Conservation (phyloP, 106 monocot species). For the Phalaenopsis equestris region DNA sequence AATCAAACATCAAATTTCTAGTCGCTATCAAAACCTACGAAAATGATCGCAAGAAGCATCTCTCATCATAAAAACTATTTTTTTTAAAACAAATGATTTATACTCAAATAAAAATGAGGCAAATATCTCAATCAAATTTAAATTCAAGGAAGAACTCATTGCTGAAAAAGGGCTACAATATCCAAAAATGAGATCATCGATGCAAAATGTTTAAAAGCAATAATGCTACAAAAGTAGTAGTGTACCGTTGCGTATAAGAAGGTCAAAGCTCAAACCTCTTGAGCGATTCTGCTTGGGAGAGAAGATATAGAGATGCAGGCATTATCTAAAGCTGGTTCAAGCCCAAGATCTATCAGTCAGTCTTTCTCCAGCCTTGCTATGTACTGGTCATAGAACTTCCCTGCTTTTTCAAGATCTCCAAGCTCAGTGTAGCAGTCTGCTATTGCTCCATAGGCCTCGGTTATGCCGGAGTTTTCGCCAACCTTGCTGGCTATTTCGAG, state of each 20-base stretch:
- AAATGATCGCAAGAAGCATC: too few relatives aligned
- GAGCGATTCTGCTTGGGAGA: background rate
- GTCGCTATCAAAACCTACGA: too few relatives aligned
- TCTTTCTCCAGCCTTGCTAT: slow-evolving; percentile 56
- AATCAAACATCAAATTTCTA: too few relatives aligned
- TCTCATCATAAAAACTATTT: too few relatives aligned
- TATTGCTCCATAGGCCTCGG: slow-evolving; percentile 78
- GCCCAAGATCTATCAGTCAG: background rate
- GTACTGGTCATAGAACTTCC: slow-evolving; percentile 72
- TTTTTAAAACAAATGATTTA: too few relatives aligned
- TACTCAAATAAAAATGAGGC: too few relatives aligned
- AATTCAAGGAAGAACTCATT: too few relatives aligned
- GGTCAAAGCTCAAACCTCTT: background rate
- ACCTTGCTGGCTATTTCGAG: slow-evolving; percentile 45
- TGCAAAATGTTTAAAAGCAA: background rate
- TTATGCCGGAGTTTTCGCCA: slow-evolving; percentile 65
- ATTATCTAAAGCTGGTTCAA: background rate
- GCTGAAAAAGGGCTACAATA: too few relatives aligned
- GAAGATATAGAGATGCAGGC: background rate
- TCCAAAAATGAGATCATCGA: background rate
- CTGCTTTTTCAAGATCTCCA: slow-evolving; percentile 79
- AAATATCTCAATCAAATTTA: too few relatives aligned
- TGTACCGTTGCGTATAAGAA: background rate
- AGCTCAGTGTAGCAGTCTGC: slow-evolving; percentile 84
- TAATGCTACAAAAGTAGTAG: background rate